Evolutionary conservation across 2,329 filamentous ascomycete species (phyloP).

Genomic region (Sclerotinia glacialis): DNA sequence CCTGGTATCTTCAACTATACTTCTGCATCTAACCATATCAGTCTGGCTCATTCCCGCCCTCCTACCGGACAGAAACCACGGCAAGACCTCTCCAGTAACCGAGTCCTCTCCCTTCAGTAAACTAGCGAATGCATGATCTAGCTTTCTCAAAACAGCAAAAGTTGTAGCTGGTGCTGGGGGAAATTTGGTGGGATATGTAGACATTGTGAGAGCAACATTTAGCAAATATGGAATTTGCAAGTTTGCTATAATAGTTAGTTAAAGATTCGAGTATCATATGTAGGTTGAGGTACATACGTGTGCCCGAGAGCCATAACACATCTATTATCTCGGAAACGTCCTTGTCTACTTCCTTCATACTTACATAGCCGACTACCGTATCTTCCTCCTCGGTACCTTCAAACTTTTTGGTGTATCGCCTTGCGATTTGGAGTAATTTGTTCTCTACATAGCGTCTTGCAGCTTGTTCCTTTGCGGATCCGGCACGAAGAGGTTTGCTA

Average conservation of each 20-base stretch:
- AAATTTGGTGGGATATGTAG: conserved; percentile 70
- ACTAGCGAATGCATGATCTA: conserved; percentile 80
- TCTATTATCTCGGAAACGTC: conserved; percentile 75
- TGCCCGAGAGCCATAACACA: conserved; percentile 82
- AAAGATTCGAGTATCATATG: background rate
- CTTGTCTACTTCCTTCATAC: conserved; percentile 53
- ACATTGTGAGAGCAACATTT: conserved; percentile 69
- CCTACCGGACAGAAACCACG: conserved; percentile 64
- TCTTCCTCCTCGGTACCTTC: conserved; percentile 46
- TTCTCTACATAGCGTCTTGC: conserved; percentile 57
- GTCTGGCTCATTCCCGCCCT: conserved; percentile 65
- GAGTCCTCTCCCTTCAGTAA: conserved; percentile 67
- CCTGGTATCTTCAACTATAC: conserved; percentile 74
- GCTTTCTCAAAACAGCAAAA: conserved; percentile 69
- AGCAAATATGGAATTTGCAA: conserved; percentile 84
- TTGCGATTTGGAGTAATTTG: conserved; percentile 51
- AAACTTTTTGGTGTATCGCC: conserved; percentile 61
- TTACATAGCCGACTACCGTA: conserved; percentile 66
- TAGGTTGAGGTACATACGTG: conserved; percentile 57
- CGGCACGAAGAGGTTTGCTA: conserved; percentile 50
- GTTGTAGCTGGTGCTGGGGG: conserved; percentile 64
- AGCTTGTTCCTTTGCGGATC: conserved; percentile 59
- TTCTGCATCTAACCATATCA: conserved; percentile 84
- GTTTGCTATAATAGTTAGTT: conserved; percentile 52
- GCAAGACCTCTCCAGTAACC: conserved; percentile 61